Conservation (phyloP, 495 filamentous ascomycete genomes). For the Lophium mytilinum region DNA sequence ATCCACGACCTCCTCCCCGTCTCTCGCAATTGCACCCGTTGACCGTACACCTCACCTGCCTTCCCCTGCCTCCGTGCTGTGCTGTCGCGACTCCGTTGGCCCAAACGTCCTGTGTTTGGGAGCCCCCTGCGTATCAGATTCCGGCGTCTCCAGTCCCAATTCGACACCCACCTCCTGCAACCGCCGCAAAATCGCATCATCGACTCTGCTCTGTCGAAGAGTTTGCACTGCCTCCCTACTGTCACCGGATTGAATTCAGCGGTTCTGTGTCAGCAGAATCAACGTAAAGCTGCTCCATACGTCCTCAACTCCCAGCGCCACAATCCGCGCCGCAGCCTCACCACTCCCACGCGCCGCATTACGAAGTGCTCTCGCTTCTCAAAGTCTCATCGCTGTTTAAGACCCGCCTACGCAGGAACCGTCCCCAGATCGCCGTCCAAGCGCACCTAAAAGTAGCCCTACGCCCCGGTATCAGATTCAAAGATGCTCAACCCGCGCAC, state of each 20-base stretch:
- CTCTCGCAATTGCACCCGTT: background rate
- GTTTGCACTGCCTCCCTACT: background rate
- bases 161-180: background rate
- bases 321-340: background rate
- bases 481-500: conserved; percentile 19
- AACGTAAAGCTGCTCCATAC: background rate
- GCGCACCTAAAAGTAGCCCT: background rate
- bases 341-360: background rate
- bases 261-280: background rate
- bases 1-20: background rate
- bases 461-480: background rate
- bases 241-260: background rate
- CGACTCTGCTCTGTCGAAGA: background rate
- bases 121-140: background rate
- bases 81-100: background rate
- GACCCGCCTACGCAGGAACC: no score
- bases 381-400: no score
- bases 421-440: background rate
- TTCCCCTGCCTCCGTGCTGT: background rate
- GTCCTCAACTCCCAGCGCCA: background rate
- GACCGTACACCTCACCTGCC: background rate
- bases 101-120: background rate
- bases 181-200: background rate
- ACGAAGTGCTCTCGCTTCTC: no score
- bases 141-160: background rate